Conservation (phyloP, 306 rosid species). For the Vigna radiata region DNA sequence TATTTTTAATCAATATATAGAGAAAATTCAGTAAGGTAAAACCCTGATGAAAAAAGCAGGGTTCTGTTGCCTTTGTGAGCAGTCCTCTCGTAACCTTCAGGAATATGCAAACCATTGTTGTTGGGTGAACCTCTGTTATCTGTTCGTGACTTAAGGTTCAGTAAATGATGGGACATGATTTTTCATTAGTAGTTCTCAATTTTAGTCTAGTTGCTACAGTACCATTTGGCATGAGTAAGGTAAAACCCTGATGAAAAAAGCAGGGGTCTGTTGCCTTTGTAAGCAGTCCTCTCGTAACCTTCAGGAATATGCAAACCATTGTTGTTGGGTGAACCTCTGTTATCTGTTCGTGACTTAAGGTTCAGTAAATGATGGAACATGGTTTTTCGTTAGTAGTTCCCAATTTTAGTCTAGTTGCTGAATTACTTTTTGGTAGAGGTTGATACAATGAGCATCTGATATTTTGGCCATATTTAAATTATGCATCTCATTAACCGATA, state of each 20-base stretch:
- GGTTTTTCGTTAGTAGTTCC: not conserved
- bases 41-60: conserved; percentile 60
- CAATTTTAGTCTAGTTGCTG: not conserved
- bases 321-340: conserved; percentile 87
- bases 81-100: conserved; percentile 65
- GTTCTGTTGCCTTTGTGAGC: conserved; percentile 59
- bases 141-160: conserved; percentile 66
- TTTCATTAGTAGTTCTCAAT: not conserved
- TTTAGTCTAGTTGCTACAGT: not conserved
- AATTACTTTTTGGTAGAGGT: not conserved
- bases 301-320: conserved; percentile 65
- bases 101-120: conserved; percentile 58
- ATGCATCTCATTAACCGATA: not conserved
- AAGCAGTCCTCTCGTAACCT: conserved; percentile 57
- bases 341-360: conserved; percentile 53
- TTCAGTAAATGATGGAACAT: conserved; percentile 79
- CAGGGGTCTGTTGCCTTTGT: conserved; percentile 60
- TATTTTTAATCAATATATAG: not conserved
- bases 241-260: conserved; percentile 54
- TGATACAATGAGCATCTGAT: not conserved
- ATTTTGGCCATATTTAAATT: not conserved
- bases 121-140: conserved; percentile 80
- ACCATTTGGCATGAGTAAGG: not conserved
- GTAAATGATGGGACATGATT: conserved; percentile 63
- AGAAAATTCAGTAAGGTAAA: not conserved